Evolutionary conservation across 257 asterid species (phyloP), one percentile per base, ranked within the genome.

Genomic region (Handroanthus guayacan): DNA sequence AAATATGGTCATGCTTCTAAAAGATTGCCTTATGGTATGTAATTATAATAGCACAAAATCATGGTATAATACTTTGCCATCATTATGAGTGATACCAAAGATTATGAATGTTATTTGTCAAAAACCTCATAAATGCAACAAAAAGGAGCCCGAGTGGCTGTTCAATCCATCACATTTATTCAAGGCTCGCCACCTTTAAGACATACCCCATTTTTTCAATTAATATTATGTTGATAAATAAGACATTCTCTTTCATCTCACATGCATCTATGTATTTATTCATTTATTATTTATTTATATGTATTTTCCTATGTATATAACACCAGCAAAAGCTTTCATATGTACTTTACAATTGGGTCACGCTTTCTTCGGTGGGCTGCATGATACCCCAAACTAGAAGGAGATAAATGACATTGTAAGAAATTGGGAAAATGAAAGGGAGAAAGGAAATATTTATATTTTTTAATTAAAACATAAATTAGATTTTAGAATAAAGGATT

Each of bases 11-110:
- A 78, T 76, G 86, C 74, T 69, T 61, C 37, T 6, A 50, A 16
- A 66, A 16, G 69, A 36, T 48, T 65, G 47, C 47, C 67, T 83
- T 72, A 72, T 77, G 75, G 77, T 50, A 69, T 25, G 1, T 69
- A 77, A 83, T 74, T 76, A 79, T 69, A 51, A 80, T 79, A 72
- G 67, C 61, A 74, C 75, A 83, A 81, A 75, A 78, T 81, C 78
- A 78, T 78, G 78, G 80, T 61, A 69, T 82, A 66, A 84, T 85
- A 64, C 77, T 80, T 73, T 72, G 83, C 64, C 72, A 89, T 89
- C 75, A 85, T 89, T 89, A 87, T 81, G 90, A 89, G 90, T 85
- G 89, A 80, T 78, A 75, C 45, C 77, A 85, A 89, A 89, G 91
- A 72, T 60, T 84, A 68, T 78, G 80, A 81, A 84, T 75, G 61